Conservation (phyloP, 768 basidiomycete species). For the Agrocybe chaxingu region DNA sequence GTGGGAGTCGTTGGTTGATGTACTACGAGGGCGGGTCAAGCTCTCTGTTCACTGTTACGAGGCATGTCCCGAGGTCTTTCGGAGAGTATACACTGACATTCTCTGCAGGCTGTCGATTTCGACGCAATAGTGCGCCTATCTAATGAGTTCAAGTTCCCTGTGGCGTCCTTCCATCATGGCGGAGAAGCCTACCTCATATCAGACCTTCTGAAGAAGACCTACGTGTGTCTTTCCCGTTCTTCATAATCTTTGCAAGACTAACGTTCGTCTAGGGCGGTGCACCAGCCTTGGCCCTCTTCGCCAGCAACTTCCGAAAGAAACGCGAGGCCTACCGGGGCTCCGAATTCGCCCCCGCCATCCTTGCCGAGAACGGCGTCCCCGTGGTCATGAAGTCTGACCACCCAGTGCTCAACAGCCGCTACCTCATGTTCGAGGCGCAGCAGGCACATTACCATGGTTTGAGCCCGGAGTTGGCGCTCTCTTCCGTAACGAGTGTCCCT, state of each 20-base stretch:
- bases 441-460: slow-evolving; percentile 69
- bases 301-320: slow-evolving; percentile 52
- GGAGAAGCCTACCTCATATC: slow-evolving; percentile 83
- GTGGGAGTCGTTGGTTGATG: slow-evolving; percentile 70
- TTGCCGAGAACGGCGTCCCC: slow-evolving; percentile 61
- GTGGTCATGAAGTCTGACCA: slow-evolving; percentile 77
- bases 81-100: not conserved
- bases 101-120: slow-evolving; percentile 57
- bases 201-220: slow-evolving; percentile 66
- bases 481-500: slow-evolving; percentile 62
- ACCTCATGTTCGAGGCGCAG: slow-evolving; percentile 69
- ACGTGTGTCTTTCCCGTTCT: slow-evolving; percentile 32
- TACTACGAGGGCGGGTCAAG: slow-evolving; percentile 73
- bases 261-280: slow-evolving; percentile 32
- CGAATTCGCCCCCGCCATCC: slow-evolving; percentile 66
- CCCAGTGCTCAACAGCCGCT: slow-evolving; percentile 57
- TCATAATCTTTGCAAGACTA: not conserved
- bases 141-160: slow-evolving; percentile 78
- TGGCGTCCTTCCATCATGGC: slow-evolving; percentile 78
- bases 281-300: slow-evolving; percentile 74
- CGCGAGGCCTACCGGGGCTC: slow-evolving; percentile 66
- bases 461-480: slow-evolving; percentile 51
- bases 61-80: slow-evolving; percentile 13
- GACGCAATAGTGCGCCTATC: slow-evolving; percentile 66
- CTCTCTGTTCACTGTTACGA: slow-evolving; percentile 44